Evolutionary conservation across 2,329 filamentous ascomycete species (phyloP), one percentile per base, ranked within the genome.

Genomic region (Aspergillus fumigatiaffinis): DNA sequence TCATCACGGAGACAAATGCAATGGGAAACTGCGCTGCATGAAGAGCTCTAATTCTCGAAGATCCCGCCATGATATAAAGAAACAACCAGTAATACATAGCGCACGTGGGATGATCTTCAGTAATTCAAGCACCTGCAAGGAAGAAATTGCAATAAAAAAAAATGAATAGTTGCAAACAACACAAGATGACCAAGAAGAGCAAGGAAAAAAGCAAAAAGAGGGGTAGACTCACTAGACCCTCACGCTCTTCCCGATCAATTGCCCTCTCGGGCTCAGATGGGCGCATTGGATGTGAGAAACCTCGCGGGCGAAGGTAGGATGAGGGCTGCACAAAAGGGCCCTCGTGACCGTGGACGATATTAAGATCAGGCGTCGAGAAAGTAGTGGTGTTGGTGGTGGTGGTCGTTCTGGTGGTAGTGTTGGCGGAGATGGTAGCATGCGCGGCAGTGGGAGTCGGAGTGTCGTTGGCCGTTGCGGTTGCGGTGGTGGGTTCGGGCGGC

Each of bases 161-260:
- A 46, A 42, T 23, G 28, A 35, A 50, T 29, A 56, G 17, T 14
- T 21, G 17, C n/a, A 58, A 12, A 46, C 17, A n/a, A 7, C 10
- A 44, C 55, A n/a, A 53, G 55, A 41, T 50, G 50, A 53, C 20
- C 50, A 49, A 25, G 50, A 53, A 47, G 46, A 56, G 23, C 10
- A 53, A 41, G 51, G 28, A 48, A 58, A 49, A 50, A 44, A 41
- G 35, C 28, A 53, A 51, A 49, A 32, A 23, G 21, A 53, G 12
- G 17, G 23, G 44, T 51, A 60, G 49, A 71, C 77, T 73, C 66
- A 81, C 79, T 71, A 81, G 69, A 63, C 76, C 79, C 57, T 77
- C 72, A 67, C 75, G 73, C 71, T 81, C 79, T 69, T 80, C 79
- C 66, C 73, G 70, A 62, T 81, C 78, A 63, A 80, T 75, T 51